phyloP scores from a whole-genome alignment of 257 asterid species.

The Linderniella brevidens region DNA sequence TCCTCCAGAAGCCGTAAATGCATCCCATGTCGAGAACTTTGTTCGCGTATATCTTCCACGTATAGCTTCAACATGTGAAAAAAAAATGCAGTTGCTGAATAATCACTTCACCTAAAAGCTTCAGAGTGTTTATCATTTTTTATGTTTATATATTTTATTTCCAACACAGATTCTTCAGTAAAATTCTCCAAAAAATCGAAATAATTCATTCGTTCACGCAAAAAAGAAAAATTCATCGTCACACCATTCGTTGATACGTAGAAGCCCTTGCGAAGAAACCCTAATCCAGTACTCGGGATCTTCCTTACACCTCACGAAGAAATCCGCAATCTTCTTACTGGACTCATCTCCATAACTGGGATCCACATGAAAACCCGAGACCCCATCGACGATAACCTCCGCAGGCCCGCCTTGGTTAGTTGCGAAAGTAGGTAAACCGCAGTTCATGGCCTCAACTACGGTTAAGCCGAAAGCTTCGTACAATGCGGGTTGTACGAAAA shows the following conservation, averaged over 20 bases:
- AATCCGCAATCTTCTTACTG: slow-evolving; percentile 68
- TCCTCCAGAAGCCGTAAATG: slow-evolving; percentile 68
- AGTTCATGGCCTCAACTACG: slow-evolving; percentile 85
- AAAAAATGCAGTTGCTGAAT: too few species aligned
- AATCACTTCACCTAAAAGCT: too few species aligned
- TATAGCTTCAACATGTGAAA: slow-evolving; percentile 33
- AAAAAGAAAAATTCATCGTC: too few species aligned
- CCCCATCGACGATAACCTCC: slow-evolving; percentile 73
- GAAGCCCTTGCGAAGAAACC: slow-evolving; percentile 50
- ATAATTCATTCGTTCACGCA: too few species aligned
- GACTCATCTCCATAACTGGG: slow-evolving; percentile 67
- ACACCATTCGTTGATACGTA: slow-evolving; percentile 76
- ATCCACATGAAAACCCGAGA: slow-evolving; percentile 72
- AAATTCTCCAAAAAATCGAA: too few species aligned
- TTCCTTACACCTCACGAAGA: slow-evolving; percentile 58
- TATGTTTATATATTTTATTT: too few species aligned
- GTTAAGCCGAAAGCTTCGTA: slow-evolving; percentile 89
- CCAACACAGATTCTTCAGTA: too few species aligned
- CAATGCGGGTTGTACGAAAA: slow-evolving; percentile 80
- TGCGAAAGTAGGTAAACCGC: slow-evolving; percentile 85
- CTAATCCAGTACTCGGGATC: slow-evolving; percentile 51
- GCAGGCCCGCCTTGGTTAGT: slow-evolving; percentile 97
- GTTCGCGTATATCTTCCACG: slow-evolving; percentile 87
- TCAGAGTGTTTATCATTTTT: too few species aligned
- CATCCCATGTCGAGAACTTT: slow-evolving; percentile 80